Percentiles rank a stretch among this genome's conserved stretches.
Evolutionary conservation across 208 protist species (phyloP).

Genomic region (Leishmania arabica): DNA sequence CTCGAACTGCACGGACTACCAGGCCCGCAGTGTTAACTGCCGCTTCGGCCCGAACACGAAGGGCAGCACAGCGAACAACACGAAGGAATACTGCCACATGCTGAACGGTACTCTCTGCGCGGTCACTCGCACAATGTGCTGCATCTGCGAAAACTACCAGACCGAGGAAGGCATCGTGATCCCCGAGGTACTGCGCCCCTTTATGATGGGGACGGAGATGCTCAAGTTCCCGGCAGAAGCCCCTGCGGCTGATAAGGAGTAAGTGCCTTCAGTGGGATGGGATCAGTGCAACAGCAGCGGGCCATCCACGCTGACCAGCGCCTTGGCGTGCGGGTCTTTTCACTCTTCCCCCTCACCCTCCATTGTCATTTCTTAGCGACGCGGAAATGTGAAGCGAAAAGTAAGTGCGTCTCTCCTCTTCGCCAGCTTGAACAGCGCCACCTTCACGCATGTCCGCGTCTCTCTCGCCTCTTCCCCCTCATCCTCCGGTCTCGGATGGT

Average conservation of each 20-base stretch:
- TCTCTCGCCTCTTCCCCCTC: not conserved
- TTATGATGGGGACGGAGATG: conserved; percentile 88
- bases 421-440: not conserved
- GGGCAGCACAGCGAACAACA: conserved; percentile 61
- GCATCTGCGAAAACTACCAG: conserved; percentile 99
- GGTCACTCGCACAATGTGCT: conserved; percentile 99
- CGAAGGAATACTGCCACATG: conserved; percentile 99
- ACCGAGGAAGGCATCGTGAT: conserved; percentile 94
- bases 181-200: conserved; percentile 92
- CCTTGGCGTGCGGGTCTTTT: not conserved
- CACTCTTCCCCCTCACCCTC: not conserved
- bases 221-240: conserved; percentile 60
- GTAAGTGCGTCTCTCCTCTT: not conserved
- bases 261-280: not conserved
- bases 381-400: not conserved
- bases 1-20: conserved; percentile 99
- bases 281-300: not conserved
- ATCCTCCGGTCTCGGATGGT: not conserved
- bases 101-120: conserved; percentile 99
- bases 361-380: not conserved
- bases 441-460: not conserved
- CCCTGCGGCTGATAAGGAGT: conserved; percentile 32
- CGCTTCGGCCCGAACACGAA: conserved; percentile 86
- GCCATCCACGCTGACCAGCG: not conserved
- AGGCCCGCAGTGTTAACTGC: conserved; percentile 94